Conservation (phyloP, 768 basidiomycete species). For the Phlebiopsis flavidoalba region DNA sequence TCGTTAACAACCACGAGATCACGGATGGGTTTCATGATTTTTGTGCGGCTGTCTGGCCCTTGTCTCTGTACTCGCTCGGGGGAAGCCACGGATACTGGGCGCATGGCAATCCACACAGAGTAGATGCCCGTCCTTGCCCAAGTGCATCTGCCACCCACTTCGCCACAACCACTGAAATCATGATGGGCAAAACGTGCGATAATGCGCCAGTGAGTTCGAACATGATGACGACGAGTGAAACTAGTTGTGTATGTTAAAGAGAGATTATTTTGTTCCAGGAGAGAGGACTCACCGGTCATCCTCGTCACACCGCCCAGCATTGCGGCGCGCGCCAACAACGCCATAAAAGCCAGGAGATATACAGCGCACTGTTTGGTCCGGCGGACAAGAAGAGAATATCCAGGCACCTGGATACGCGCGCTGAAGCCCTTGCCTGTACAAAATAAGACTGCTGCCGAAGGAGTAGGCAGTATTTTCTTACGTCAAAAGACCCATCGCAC, state of each 20-base stretch:
- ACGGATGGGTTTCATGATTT: constrained; percentile 50
- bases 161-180: constrained; percentile 73
- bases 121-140: constrained; percentile 64
- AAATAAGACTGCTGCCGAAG: background rate
- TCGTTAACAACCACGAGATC: constrained; percentile 51
- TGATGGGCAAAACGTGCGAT: constrained; percentile 77
- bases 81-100: constrained; percentile 68
- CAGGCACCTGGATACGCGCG: constrained; percentile 62
- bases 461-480: constrained; percentile 26
- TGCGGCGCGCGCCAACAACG: constrained; percentile 69
- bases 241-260: constrained; percentile 27
- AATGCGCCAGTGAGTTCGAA: constrained; percentile 81
- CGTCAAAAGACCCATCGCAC: constrained; percentile 66
- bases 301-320: constrained; percentile 74
- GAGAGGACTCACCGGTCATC: constrained; percentile 56
- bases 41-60: constrained; percentile 54
- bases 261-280: background rate
- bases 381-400: constrained; percentile 69
- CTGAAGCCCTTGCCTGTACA: constrained; percentile 56
- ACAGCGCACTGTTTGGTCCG: constrained; percentile 62
- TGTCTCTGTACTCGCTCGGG: constrained; percentile 58
- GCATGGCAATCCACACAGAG: constrained; percentile 63
- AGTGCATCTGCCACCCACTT: constrained; percentile 77
- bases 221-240: constrained; percentile 71
- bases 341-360: constrained; percentile 76